phyloP scores from a whole-genome alignment of 2,329 filamentous ascomycete species.

The Aspergillus vadensis region DNA sequence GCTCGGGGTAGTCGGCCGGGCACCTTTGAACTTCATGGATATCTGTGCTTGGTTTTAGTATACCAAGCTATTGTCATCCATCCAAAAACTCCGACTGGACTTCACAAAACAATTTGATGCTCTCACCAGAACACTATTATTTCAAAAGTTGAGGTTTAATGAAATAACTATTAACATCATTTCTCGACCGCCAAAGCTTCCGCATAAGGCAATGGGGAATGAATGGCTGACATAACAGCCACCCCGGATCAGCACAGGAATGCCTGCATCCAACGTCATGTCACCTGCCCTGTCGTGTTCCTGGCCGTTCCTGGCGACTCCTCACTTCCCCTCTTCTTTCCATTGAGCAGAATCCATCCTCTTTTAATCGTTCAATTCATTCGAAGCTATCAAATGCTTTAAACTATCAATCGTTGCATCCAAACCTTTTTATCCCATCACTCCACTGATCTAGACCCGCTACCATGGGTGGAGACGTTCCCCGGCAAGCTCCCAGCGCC shows the following conservation, averaged over 20 bases:
- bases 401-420: neutral
- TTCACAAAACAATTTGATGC: too few relatives aligned
- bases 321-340: conserved; percentile 9
- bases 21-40: too few relatives aligned
- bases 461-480: conserved; percentile 30
- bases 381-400: neutral
- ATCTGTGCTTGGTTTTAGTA: too few relatives aligned
- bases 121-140: too few relatives aligned
- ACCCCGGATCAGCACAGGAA: neutral
- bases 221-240: conserved; percentile 5
- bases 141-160: too few relatives aligned
- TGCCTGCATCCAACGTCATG: conserved; percentile 21
- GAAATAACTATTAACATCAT: too few relatives aligned
- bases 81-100: too few relatives aligned
- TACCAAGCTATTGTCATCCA: too few relatives aligned
- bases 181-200: too few relatives aligned
- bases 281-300: conserved; percentile 22
- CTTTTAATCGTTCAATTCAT: neutral
- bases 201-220: neutral
- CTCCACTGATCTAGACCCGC: conserved; percentile 12
- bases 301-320: conserved; percentile 16
- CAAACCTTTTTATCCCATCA: neutral
- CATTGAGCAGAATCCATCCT: neutral
- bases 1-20: too few relatives aligned
- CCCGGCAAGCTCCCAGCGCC: conserved; percentile 37